These are phyloP conservation scores for Candida sojae DNA, from an alignment of 1,139 yeast genomes.

Conservation along the genomic window DNA sequence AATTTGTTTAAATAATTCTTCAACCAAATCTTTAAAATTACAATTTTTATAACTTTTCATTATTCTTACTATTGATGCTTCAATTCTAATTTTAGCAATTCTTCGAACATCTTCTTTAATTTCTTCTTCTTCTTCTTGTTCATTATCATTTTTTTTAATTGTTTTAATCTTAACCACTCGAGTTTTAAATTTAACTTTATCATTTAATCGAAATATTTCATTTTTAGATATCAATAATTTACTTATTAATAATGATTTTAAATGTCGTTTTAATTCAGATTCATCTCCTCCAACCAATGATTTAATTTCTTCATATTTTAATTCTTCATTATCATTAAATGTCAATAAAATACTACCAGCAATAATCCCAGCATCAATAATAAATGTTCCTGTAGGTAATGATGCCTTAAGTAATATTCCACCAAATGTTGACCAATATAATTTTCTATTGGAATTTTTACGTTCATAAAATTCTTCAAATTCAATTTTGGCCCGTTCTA, in stretches of 20 bases:
- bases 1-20: conserved; percentile 66
- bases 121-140: conserved; percentile 38
- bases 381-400: conserved; percentile 64
- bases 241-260: conserved; percentile 52
- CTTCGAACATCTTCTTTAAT: conserved; percentile 27
- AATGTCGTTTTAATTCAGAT: conserved; percentile 69
- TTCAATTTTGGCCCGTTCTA: conserved; percentile 36
- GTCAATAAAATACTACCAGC: conserved; percentile 73
- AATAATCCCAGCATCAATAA: conserved; percentile 76
- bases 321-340: too few relatives aligned
- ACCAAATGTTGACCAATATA: conserved; percentile 87
- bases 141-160: conserved; percentile 40
- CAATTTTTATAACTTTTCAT: conserved; percentile 75
- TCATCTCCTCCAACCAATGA: conserved; percentile 23
- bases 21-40: conserved; percentile 64
- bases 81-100: conserved; percentile 48
- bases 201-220: conserved; percentile 71
- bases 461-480: conserved; percentile 53
- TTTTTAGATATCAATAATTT: too few relatives aligned
- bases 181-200: conserved; percentile 59
- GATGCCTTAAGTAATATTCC: conserved; percentile 37
- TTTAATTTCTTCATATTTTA: conserved; percentile 36
- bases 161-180: conserved; percentile 65
- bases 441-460: conserved; percentile 69
- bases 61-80: conserved; percentile 90